These are phyloP conservation scores for Mycena galopus DNA, from an alignment of 768 basidiomycete genomes.

Conservation along the genomic window DNA sequence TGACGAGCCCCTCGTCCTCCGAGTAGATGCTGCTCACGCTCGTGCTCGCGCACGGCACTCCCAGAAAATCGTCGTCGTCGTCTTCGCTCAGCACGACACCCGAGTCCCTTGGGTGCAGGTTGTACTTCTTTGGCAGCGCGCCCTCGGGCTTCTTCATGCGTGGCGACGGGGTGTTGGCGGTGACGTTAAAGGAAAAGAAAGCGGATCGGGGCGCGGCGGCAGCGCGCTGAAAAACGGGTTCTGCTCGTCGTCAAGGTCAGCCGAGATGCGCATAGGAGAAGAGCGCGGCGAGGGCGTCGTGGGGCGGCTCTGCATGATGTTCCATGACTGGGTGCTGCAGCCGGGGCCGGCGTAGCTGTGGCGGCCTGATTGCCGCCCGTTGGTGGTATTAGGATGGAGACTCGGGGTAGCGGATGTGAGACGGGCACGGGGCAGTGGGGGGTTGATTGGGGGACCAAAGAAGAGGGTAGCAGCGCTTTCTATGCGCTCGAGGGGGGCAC, in stretches of 20 bases:
- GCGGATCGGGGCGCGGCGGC: conserved; percentile 50
- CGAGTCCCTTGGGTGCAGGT: conserved; percentile 75
- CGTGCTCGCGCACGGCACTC: conserved; percentile 71
- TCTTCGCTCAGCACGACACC: conserved; percentile 75
- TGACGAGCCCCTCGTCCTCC: conserved; percentile 78
- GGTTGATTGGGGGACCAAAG: conserved; percentile 70
- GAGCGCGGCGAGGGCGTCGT: conserved; percentile 63
- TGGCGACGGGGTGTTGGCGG: conserved; percentile 70
- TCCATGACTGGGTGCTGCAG: conserved; percentile 53
- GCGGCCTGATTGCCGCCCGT: conserved; percentile 53
- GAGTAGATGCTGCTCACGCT: conserved; percentile 74
- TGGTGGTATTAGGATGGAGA: conserved; percentile 41
- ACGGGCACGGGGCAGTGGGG: conserved; percentile 44
- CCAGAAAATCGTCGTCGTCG: conserved; percentile 60
- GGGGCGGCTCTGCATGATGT: conserved; percentile 54
- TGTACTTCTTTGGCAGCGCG: conserved; percentile 75
- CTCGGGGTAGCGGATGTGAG: conserved; percentile 44
- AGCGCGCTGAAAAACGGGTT: conserved; percentile 66
- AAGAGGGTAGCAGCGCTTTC: conserved; percentile 76
- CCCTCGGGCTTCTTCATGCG: conserved; percentile 51
- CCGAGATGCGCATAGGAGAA: conserved; percentile 53
- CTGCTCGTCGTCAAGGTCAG: conserved; percentile 53
- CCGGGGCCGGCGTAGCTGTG: conserved; percentile 76
- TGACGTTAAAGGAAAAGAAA: conserved; percentile 68
- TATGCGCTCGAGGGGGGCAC: conserved; percentile 62